Conservation (phyloP, 306 rosid species). For the Castanopsis chinensis region DNA sequence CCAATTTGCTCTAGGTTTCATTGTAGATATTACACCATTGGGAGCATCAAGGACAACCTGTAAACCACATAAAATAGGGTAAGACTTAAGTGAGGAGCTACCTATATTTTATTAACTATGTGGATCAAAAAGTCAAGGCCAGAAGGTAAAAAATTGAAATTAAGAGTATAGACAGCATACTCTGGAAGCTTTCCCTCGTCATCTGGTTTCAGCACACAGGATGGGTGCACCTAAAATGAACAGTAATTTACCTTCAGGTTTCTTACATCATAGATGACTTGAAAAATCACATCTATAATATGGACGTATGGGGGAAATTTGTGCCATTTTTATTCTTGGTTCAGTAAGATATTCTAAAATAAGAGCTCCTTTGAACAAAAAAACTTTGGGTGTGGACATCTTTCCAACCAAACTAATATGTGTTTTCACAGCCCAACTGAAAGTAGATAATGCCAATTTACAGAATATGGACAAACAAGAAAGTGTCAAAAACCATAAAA, state of each 20-base stretch:
- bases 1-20: no score
- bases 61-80: no score
- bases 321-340: background rate
- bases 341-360: background rate
- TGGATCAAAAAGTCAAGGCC: no score
- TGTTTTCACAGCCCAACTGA: background rate
- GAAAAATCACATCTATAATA: conserved; percentile 9
- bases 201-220: conserved; percentile 62
- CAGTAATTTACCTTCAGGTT: conserved; percentile 19
- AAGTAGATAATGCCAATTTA: background rate
- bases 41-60: no score
- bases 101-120: no score
- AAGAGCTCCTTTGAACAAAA: background rate
- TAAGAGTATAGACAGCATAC: conserved; percentile 78
- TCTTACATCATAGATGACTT: conserved; percentile 5
- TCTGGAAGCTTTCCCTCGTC: conserved; percentile 85
- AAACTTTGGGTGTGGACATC: background rate
- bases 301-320: background rate
- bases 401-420: background rate
- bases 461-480: background rate
- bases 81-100: no score
- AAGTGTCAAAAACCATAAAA: background rate
- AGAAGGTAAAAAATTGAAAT: no score
- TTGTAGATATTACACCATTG: no score
- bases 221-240: conserved; percentile 76